Evolutionary conservation across 306 rosid genomes (phyloP).

Genomic region (Fragaria ananassa): DNA sequence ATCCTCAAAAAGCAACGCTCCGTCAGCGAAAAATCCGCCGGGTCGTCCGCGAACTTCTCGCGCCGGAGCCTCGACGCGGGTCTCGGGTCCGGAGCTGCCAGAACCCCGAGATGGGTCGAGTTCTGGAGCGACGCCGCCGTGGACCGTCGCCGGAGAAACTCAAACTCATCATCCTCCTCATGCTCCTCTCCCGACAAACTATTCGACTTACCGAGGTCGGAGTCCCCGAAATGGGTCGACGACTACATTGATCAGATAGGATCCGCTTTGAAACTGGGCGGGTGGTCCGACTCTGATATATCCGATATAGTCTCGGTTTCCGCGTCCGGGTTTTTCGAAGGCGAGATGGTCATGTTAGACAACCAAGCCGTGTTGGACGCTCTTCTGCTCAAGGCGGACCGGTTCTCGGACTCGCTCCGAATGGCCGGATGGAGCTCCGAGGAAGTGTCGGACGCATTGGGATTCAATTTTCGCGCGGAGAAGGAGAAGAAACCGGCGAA

Average conservation of each 20-base stretch:
- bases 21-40: conserved; percentile 72
- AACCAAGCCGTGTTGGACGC: conserved; percentile 87
- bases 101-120: conserved; percentile 97
- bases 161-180: conserved; percentile 48
- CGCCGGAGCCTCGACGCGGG: conserved; percentile 74
- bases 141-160: conserved; percentile 67
- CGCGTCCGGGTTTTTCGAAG: conserved; percentile 75
- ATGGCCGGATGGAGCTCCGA: conserved; percentile 99
- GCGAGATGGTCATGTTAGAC: conserved; percentile 74
- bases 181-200: conserved; percentile 74
- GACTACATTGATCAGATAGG: conserved; percentile 76
- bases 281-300: conserved; percentile 87
- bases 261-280: conserved; percentile 67
- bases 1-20: conserved; percentile 68
- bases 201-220: conserved; percentile 50
- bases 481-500: conserved; percentile 72
- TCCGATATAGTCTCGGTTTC: conserved; percentile 72
- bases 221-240: conserved; percentile 73
- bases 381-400: conserved; percentile 67
- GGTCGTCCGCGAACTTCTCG: conserved; percentile 52
- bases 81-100: conserved; percentile 44
- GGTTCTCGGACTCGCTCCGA: conserved; percentile 74
- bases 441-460: conserved; percentile 82
- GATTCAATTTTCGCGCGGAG: conserved; percentile 87
- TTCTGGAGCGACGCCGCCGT: conserved; percentile 94